Evolutionary conservation across 108 stramenopile genomes (phyloP), one percentile per base, ranked within the genome.

Genomic region (Asterionellopsis glacialis): DNA sequence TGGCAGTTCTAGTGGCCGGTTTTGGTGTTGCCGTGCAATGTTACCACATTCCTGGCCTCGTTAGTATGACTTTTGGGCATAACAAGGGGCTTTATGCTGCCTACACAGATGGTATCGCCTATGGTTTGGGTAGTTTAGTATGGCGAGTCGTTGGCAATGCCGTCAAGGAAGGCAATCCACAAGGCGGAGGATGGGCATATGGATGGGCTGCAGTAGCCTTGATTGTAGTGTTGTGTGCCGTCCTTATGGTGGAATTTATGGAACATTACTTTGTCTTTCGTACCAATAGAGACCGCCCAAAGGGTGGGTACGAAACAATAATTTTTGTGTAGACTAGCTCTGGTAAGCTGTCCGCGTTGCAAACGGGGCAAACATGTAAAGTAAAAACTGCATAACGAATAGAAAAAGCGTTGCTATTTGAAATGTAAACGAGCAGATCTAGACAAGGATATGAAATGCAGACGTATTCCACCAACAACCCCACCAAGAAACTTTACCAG

Each of bases 161-260:
- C 39, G 87, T 91, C 3, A 80, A 74, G 44, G 72, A 79, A 47
- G 85, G 76, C 22, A 68, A 81, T 58, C 72, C 74, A n/a, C 76
- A 83, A 50, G 83, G 78, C 25, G 77, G 59, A 25, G 90, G 90
- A 0, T 92, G 90, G 90, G 81, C 79, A 11, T 92, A 87, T 57
- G 87, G 90, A 1, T 92, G 90, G 90, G 85, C 87, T 12, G 85
- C 81, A 13, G 83, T 88, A 9, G 87, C 90, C 25, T 47, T 92
- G 43, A 47, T 92, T 57, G 45, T 92, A 7, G 68, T 92, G 11
- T 58, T 85, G 0, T 86, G 82, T 65, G 77, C 83, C 21, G 70
- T 88, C 53, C 59, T 92, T 22, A 92, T 92, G 90, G 79, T 85
- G 6, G 74, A 77, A 28, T 87, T 92, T 47, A 67, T 92, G 68